These are phyloP conservation scores for Phlebiopsis flavidoalba DNA, from an alignment of 768 basidiomycete genomes.

Conservation along the genomic window DNA sequence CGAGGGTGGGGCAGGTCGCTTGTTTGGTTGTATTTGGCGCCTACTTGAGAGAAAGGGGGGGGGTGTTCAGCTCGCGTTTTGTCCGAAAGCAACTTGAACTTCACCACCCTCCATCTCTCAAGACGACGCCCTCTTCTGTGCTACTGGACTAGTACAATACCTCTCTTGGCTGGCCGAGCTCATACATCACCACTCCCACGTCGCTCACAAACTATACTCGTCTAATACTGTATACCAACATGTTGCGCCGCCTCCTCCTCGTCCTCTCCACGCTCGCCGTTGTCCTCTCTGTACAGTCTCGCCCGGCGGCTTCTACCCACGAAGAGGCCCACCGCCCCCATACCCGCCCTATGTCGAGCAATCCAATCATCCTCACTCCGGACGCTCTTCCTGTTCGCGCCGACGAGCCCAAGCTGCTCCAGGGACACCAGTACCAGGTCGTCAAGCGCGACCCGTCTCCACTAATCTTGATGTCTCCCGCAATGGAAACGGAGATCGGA, in stretches of 20 bases:
- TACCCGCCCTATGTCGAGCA: not conserved
- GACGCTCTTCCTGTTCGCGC: not conserved
- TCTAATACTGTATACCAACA: not conserved
- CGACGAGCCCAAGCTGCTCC: constrained; percentile 17
- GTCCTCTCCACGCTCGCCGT: constrained; percentile 1
- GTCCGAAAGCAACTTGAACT: not conserved
- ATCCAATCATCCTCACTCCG: not conserved
- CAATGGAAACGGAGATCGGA: not conserved
- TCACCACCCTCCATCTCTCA: not conserved
- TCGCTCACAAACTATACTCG: not conserved
- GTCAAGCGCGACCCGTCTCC: constrained; percentile 7
- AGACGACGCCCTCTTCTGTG: not conserved
- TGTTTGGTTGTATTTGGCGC: constrained; percentile 6
- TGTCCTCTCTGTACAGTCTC: not conserved
- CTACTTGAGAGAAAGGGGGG: not conserved
- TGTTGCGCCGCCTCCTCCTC: constrained; percentile 4
- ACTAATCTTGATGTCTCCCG: constrained; percentile 4
- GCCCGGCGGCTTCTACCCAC: not conserved
- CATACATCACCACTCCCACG: not conserved
- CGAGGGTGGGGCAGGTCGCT: not conserved
- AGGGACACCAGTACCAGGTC: constrained; percentile 19
- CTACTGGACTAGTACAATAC: constrained; percentile 1
- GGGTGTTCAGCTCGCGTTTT: not conserved
- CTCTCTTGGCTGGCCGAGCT: constrained; percentile 1
- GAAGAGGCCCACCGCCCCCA: not conserved